phyloP scores from a whole-genome alignment of 176 grass and related monocot genomes.

The Hordeum vulgare region DNA sequence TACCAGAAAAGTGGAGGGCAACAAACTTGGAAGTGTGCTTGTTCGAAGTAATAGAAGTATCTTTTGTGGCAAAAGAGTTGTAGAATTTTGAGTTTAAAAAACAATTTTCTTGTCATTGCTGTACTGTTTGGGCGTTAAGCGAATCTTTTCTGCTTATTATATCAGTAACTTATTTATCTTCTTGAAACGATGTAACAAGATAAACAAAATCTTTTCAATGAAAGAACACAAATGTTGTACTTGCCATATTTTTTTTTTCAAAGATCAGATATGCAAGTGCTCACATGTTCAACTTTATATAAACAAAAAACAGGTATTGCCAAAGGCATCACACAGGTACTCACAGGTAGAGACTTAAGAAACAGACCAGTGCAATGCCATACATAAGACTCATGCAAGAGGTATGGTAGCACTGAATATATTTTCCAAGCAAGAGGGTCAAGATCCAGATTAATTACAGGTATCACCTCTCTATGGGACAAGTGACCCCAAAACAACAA shows the following conservation, averaged over 20 bases:
- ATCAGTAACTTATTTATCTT: background rate
- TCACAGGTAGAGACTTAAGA: background rate
- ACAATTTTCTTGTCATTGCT: background rate
- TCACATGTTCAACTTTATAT: background rate
- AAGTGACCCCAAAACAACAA: background rate
- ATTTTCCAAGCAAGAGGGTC: constrained; percentile 23
- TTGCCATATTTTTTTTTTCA: background rate
- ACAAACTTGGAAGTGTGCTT: background rate
- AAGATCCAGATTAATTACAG: constrained; percentile 54
- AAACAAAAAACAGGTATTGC: background rate
- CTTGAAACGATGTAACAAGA: background rate
- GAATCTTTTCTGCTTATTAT: background rate
- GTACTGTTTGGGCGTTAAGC: background rate
- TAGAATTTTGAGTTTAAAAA: background rate
- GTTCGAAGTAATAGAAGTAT: background rate
- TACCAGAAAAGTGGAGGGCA: too few species aligned
- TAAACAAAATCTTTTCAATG: background rate
- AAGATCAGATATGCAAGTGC: background rate
- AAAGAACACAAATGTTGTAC: background rate
- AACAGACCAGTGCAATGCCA: background rate
- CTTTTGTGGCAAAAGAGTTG: background rate
- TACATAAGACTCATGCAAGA: background rate
- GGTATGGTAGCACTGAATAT: background rate
- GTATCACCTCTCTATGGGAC: constrained; percentile 27
- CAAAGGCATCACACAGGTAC: background rate